Evolutionary conservation across 108 stramenopile genomes (phyloP).

Genomic region (Nitzschia sp.): DNA sequence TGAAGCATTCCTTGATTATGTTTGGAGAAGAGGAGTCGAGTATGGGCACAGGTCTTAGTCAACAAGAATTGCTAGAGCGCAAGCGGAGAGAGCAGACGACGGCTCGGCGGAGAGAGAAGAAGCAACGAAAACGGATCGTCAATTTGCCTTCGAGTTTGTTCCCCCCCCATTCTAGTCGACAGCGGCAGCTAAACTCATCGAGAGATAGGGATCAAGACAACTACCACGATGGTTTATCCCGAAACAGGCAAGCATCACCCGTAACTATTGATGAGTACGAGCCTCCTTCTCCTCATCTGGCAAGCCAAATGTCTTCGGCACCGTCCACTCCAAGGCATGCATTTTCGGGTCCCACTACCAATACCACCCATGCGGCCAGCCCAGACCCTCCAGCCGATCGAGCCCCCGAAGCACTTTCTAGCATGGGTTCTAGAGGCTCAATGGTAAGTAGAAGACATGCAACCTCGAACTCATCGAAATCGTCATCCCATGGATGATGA

Average conservation of each 20-base stretch:
- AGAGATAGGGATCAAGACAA: not conserved
- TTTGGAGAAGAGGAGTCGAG: constrained; percentile 25
- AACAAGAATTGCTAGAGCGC: constrained; percentile 23
- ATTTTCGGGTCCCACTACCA: not conserved
- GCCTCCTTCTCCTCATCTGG: not conserved
- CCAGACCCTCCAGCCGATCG: constrained; percentile 5
- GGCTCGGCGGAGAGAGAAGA: constrained; percentile 11
- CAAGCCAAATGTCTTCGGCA: too few species aligned
- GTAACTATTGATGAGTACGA: not conserved
- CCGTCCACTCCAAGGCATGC: not conserved
- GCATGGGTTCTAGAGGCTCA: constrained; percentile 1
- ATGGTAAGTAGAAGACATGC: constrained; percentile 15
- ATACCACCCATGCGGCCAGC: not conserved
- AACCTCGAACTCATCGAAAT: too few species aligned
- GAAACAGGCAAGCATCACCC: not conserved
- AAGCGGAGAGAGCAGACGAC: constrained; percentile 21
- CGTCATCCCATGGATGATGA: too few species aligned
- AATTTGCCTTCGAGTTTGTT: constrained; percentile 23
- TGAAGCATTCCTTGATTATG: constrained; percentile 18
- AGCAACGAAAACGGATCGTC: constrained; percentile 7
- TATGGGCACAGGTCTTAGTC: constrained; percentile 25
- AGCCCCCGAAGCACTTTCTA: not conserved
- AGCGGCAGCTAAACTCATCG: not conserved
- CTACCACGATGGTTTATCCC: not conserved
- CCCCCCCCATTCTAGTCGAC: constrained; percentile 2